Base-by-base conservation (phyloP, 345 rosid species). In the Eutrema japonicum region DNA sequence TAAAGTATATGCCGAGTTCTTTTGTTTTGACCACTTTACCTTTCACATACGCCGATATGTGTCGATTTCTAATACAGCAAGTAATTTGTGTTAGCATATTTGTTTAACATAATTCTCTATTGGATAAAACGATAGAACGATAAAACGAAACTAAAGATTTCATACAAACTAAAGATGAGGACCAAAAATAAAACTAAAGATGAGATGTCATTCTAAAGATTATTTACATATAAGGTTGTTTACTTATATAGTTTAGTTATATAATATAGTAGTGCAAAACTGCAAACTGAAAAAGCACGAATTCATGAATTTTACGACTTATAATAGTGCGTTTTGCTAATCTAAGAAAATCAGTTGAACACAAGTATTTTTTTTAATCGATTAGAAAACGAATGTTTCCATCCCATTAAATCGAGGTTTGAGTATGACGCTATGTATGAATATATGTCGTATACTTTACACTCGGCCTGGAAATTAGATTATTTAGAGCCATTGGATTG, bases 11-110 rank as follows among this genome's bases (percentile, higher is more conserved):
- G 40, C 47, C 18, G 30, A 35, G 16, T 13, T 49, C 59, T 16
- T 16, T 16, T 16, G 16, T 49, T 72, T 63, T 62, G 45, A 72
- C 47, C 47, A 35, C 37, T 53, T 62, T 18, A 63, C 53, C 9
- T n/a, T 30, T 42, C 56, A 54, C 7, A n/a, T 36, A n/a, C 22
- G 27, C 43, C n/a, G 3, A 56, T 46, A 10, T 70, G 38, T 70
- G 56, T 69, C 73, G 37, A 10, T 70, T 48, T 57, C 47, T 57
- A 33, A 8, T 36, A 32, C n/a, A 55, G 4, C 51, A 26, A 37
- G 22, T 68, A 41, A 2, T n/a, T 40, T 10, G 18, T 35, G 40
- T 67, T 14, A 40, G 22, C 14, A 38, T 5, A 38, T 8, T 4
- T 49, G 58, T 10, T 6, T 42, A 22, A 32, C 14, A 29, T 30